A percentile compares a stretch with the other conserved stretches of the same genome.
phyloP scores from a whole-genome alignment of 1,284 basidiomycete species.

The Ceratorhiza oryzae-sativae region DNA sequence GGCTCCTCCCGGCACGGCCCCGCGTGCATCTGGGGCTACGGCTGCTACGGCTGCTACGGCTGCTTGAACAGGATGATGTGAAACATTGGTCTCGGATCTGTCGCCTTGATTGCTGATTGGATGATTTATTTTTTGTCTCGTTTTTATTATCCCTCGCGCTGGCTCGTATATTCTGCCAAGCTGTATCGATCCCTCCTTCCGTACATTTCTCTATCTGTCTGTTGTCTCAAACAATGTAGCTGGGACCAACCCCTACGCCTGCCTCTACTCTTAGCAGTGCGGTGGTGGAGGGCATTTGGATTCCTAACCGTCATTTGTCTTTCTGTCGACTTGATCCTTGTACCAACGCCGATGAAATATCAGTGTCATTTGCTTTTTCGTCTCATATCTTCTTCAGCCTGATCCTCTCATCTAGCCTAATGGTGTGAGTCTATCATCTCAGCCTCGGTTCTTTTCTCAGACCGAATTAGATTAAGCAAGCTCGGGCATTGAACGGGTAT shows the following conservation, averaged over 20 bases:
- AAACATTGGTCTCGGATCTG: background rate
- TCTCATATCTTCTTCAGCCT: too few relatives aligned
- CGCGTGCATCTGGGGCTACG: too few relatives aligned
- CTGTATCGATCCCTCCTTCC: background rate
- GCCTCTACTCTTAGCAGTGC: slow-evolving; percentile 8
- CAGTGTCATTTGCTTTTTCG: slow-evolving; percentile 20
- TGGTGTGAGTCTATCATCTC: too few relatives aligned
- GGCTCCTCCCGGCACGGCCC: background rate
- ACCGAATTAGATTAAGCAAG: background rate
- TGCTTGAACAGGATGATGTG: background rate
- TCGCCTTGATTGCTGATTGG: background rate
- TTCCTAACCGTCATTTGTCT: slow-evolving; percentile 22
- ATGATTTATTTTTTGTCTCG: slow-evolving; percentile 16
- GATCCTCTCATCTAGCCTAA: too few relatives aligned
- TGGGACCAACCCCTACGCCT: slow-evolving; percentile 30
- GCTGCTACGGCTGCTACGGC: too few relatives aligned
- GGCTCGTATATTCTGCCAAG: slow-evolving; percentile 2
- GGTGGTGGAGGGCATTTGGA: slow-evolving; percentile 36
- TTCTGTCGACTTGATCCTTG: background rate
- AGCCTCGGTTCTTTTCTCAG: background rate
- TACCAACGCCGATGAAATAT: slow-evolving; percentile 24
- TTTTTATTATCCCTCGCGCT: background rate
- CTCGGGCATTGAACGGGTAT: background rate
- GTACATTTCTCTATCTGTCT: background rate
- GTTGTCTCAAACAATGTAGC: background rate